Evolutionary conservation across 2,329 filamentous ascomycete genomes (phyloP).

Genomic region (Fusarium dimerum): DNA sequence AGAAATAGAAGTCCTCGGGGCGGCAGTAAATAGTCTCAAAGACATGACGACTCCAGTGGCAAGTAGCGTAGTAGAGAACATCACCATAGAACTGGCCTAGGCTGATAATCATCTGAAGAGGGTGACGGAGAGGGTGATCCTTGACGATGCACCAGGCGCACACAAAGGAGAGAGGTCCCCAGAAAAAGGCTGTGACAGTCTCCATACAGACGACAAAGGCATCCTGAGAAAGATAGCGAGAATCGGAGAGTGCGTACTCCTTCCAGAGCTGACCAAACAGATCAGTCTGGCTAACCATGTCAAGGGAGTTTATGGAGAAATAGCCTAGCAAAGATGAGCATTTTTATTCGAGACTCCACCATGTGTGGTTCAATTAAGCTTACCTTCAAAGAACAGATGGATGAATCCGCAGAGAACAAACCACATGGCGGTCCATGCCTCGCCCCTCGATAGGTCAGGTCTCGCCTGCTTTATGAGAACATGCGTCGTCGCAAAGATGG

Average conservation of each 20-base stretch:
- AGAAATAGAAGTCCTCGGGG: slow-evolving; percentile 54
- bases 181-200: slow-evolving; percentile 51
- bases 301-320: slow-evolving; percentile 45
- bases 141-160: slow-evolving; percentile 46
- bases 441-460: slow-evolving; percentile 52
- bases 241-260: slow-evolving; percentile 59
- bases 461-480: slow-evolving; percentile 52
- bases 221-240: slow-evolving; percentile 54
- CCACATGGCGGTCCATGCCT: slow-evolving; percentile 68
- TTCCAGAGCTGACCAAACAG: slow-evolving; percentile 59
- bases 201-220: slow-evolving; percentile 59
- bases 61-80: slow-evolving; percentile 53
- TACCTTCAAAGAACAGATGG: slow-evolving; percentile 46
- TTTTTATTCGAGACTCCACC: neutral
- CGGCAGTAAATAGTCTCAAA: slow-evolving; percentile 47
- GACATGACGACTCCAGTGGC: slow-evolving; percentile 42
- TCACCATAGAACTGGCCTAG: slow-evolving; percentile 54
- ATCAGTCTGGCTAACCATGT: slow-evolving; percentile 41
- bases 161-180: slow-evolving; percentile 55
- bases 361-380: neutral
- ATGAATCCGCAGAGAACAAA: slow-evolving; percentile 68
- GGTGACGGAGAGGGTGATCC: slow-evolving; percentile 48
- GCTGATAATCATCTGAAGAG: slow-evolving; percentile 49
- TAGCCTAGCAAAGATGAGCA: slow-evolving; percentile 40
- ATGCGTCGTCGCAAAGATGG: slow-evolving; percentile 59